phyloP scores from a whole-genome alignment of 805 yeast genomes.

The Scheffersomyces coipomensis region DNA sequence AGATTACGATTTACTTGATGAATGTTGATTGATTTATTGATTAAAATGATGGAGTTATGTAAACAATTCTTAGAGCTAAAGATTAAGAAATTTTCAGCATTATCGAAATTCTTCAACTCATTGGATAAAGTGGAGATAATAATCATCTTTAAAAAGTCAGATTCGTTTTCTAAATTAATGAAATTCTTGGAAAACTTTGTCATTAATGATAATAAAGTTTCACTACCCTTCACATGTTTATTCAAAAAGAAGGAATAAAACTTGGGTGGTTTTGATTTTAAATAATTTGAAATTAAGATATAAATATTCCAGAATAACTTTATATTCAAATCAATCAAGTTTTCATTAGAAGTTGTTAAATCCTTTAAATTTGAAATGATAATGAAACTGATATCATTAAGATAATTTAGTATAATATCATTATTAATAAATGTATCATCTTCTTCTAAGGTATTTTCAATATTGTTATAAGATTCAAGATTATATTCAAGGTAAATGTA shows the following conservation, averaged over 20 bases:
- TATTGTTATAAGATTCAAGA: slow-evolving; percentile 15
- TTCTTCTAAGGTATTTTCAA: background rate
- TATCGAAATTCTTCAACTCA: slow-evolving; percentile 26
- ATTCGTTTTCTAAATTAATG: slow-evolving; percentile 12
- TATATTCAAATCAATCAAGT: slow-evolving; percentile 26
- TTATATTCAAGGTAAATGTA: slow-evolving; percentile 42
- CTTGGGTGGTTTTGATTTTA: slow-evolving; percentile 42
- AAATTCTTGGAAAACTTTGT: slow-evolving; percentile 22
- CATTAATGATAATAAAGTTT: slow-evolving; percentile 16
- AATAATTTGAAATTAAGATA: slow-evolving; percentile 42
- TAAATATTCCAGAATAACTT: slow-evolving; percentile 50
- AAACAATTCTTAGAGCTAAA: slow-evolving; percentile 39
- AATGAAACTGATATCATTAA: slow-evolving; percentile 46
- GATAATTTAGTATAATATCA: slow-evolving; percentile 47
- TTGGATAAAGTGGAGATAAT: slow-evolving; percentile 31
- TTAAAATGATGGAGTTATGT: slow-evolving; percentile 53
- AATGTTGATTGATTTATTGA: slow-evolving; percentile 39
- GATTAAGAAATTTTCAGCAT: slow-evolving; percentile 18
- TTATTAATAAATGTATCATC: slow-evolving; percentile 30
- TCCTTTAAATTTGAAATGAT: slow-evolving; percentile 35
- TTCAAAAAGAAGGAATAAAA: slow-evolving; percentile 19
- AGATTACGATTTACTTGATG: slow-evolving; percentile 7
- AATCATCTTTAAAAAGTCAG: slow-evolving; percentile 22
- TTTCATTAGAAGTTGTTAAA: slow-evolving; percentile 10
- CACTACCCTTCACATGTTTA: slow-evolving; percentile 10